Base-by-base conservation (phyloP, 495 filamentous ascomycete genomes). In the Aspergillus biplanus region DNA sequence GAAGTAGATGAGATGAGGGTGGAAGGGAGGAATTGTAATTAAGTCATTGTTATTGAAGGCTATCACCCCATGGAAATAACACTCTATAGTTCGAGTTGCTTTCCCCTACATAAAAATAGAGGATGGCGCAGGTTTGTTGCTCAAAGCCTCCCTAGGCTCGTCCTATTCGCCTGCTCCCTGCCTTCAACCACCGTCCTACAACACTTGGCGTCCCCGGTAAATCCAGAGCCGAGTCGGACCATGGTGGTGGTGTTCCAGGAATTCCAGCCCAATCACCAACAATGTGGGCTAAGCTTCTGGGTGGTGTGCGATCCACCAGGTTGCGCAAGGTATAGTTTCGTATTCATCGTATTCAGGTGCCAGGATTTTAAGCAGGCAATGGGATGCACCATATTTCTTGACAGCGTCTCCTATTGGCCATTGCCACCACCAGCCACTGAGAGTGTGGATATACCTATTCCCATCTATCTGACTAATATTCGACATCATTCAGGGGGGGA, bases 201-300 rank as follows among this genome's bases (percentile, higher is more conserved):
- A 8, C 18, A 18, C 46, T 49, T 49, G n/a, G 47, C 47, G 21
- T n/a, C 9, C n/a, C 47, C 47, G 47, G 47, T 27, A 50, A 50
- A 33, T 50, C 48, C 11, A 2, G 58, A 46, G 58, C 58, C 58
- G 58, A 39, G n/a, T 61, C 58, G 53, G 58, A 52, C 58, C 58
- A 61, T 50, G 42, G 37, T 4, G 18, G 13, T 3, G 37, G 35
- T 21, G 5, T 15, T 39, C 7, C 39, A n/a, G 4, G 1, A 8
- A 21, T 50, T 21, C 15, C 16, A 18, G 7, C n/a, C 16, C 5
- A 11, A 50, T 31, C n/a, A 8, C 21, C 47, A 50, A 31, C 2
- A 7, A 12, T 9, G 7, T 7, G 18, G 47, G 39, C 39, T 15
- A 44, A 44, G 39, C 39, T 44, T 44, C 21, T 27, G 21, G 21